Conservation (phyloP, 2,329 filamentous ascomycete species). For the Tolypocladium capitatum region DNA sequence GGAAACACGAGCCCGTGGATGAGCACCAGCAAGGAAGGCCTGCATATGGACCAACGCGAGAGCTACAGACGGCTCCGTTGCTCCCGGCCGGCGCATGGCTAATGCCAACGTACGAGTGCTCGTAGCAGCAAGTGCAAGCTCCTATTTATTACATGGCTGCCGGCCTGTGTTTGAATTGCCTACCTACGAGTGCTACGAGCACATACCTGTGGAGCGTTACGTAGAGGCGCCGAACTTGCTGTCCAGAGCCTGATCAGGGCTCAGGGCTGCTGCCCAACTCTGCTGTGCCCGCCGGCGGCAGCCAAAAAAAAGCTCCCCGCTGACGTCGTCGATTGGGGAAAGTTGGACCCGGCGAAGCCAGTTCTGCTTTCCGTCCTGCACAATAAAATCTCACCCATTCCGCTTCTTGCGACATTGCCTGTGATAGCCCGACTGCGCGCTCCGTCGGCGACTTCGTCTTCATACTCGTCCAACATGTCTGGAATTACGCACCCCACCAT, state of each 20-base stretch:
- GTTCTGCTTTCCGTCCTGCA: background rate
- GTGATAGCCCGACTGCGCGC: background rate
- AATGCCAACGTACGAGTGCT: too few species aligned
- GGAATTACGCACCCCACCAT: constrained; percentile 45
- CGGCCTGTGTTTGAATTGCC: too few species aligned
- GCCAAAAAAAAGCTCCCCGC: constrained; percentile 1
- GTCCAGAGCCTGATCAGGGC: background rate
- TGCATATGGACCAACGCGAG: too few species aligned
- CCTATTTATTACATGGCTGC: too few species aligned
- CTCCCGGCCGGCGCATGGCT: too few species aligned
- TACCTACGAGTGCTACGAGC: too few species aligned
- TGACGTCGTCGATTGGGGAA: background rate
- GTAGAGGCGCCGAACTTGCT: background rate
- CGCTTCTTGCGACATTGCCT: background rate
- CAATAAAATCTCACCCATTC: background rate
- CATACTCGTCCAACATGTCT: constrained; percentile 23
- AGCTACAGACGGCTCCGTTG: too few species aligned
- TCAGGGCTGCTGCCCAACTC: background rate
- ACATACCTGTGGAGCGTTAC: too few species aligned
- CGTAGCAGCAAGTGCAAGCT: too few species aligned
- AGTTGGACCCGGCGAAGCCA: background rate
- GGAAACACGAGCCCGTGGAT: too few species aligned
- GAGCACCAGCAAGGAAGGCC: too few species aligned
- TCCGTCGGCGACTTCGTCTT: background rate
- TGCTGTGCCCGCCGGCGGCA: background rate